A percentile compares a stretch with the other conserved stretches of the same genome.
These are phyloP conservation scores for Xylariaceae sp. DNA, from an alignment of 2,329 filamentous ascomycete genomes.

Conservation along the genomic window DNA sequence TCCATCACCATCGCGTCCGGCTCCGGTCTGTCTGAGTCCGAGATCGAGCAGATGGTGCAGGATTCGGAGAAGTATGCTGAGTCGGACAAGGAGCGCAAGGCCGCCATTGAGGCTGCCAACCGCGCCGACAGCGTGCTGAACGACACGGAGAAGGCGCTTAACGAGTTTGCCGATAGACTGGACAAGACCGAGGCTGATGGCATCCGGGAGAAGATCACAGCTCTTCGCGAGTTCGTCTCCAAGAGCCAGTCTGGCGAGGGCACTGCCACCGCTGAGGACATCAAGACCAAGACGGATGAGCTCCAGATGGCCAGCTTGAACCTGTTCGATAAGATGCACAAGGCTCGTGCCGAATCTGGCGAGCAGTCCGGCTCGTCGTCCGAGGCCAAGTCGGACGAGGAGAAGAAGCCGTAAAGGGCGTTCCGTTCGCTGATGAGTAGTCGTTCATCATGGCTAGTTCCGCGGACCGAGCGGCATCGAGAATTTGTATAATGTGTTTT, in stretches of 20 bases:
- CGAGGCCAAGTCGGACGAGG: conserved; percentile 48
- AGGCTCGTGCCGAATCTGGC: conserved; percentile 69
- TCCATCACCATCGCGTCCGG: conserved; percentile 98
- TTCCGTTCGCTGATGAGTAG: not conserved
- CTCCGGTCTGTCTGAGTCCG: conserved; percentile 87
- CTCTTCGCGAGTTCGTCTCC: conserved; percentile 82
- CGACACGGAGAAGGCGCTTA: conserved; percentile 97
- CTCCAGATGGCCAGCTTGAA: conserved; percentile 93
- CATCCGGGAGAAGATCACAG: conserved; percentile 88
- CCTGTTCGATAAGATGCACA: conserved; percentile 99
- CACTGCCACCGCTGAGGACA: conserved; percentile 76
- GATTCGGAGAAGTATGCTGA: conserved; percentile 97
- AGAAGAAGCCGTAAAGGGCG: conserved; percentile 58
- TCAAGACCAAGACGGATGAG: conserved; percentile 98
- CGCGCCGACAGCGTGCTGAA: conserved; percentile 92
- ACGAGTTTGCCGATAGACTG: conserved; percentile 91
- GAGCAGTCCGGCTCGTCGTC: conserved; percentile 42
- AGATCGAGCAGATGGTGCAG: conserved; percentile 97
- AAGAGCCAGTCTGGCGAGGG: conserved; percentile 94
- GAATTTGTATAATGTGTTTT: conserved; percentile 18
- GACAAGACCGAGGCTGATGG: conserved; percentile 93
- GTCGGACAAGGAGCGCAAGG: conserved; percentile 93
- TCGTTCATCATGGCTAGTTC: no score
- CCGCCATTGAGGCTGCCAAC: conserved; percentile 93
- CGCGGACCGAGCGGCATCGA: no score